Percentiles rank a stretch among this genome's conserved stretches.
These are phyloP conservation scores for Gaeumannomyces sp. DNA, from an alignment of 2,329 filamentous ascomycete species.

Conservation along the genomic window DNA sequence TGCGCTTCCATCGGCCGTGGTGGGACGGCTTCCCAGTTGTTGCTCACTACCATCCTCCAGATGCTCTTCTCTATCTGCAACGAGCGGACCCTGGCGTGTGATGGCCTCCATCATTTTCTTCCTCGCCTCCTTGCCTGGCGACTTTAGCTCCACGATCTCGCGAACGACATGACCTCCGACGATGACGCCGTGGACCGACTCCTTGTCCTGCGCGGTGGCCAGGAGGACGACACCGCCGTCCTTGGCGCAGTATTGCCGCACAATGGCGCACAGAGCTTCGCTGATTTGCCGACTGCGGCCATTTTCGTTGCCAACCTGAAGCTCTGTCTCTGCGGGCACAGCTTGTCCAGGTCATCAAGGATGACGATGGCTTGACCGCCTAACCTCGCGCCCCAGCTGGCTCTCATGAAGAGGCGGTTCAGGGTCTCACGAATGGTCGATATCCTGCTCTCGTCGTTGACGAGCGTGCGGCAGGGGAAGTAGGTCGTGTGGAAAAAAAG, in stretches of 20 bases:
- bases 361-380: conserved; percentile 81
- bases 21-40: conserved; percentile 42
- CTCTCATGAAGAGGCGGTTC: conserved; percentile 75
- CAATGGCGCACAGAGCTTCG: conserved; percentile 77
- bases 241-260: conserved; percentile 74
- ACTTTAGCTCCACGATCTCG: conserved; percentile 83
- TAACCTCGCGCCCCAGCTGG: conserved; percentile 83
- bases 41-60: conserved; percentile 21
- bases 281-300: conserved; percentile 87
- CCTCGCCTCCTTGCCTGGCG: conserved; percentile 86
- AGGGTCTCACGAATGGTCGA: conserved; percentile 88
- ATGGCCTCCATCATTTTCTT: conserved; percentile 78
- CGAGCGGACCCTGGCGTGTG: conserved; percentile 47
- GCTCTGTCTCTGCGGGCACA: conserved; percentile 89
- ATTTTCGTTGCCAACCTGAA: conserved; percentile 91
- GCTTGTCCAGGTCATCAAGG: conserved; percentile 85
- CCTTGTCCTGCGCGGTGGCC: conserved; percentile 88
- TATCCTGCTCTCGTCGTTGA: conserved; percentile 85
- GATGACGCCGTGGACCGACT: conserved; percentile 83
- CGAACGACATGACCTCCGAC: conserved; percentile 87
- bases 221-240: conserved; percentile 79
- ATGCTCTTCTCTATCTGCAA: conserved; percentile 23
- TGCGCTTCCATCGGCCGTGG: conserved; percentile 48
- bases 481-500: conserved; percentile 78
- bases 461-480: conserved; percentile 77